Evolutionary conservation across 805 yeast species (phyloP), one percentile per base, ranked within the genome.

Genomic region (Candida silvatica): DNA sequence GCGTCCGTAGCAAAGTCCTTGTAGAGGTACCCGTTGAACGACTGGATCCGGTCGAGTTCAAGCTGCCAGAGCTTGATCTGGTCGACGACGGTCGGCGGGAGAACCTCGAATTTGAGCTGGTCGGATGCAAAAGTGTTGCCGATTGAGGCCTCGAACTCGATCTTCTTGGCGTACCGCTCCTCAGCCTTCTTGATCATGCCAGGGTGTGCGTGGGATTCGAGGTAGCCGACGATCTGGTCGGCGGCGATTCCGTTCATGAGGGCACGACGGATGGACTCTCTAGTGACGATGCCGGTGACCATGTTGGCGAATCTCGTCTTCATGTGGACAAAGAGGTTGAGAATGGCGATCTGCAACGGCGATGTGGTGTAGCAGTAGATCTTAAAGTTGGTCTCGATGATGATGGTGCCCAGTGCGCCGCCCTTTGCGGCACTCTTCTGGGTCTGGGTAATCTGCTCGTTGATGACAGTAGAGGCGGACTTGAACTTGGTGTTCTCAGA

Each of bases 81-180:
- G 58, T 92, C 99, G 1, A 85, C 83, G n/a, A 92, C 95, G 0
- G 95, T 92, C 0, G 97, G 95, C 3, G 97, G 97, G 5, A 83
- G 55, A 9, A 92, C 63, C 50, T 79, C 78, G 39, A 77, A 48
- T 42, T 70, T 53, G 44, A 76, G 71, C 42, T 69, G 69, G 23
- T 47, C 50, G 4, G 71, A 59, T 33, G 72, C 67, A 11, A 43
- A 31, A 3, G 41, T 37, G 32, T 52, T 52, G 12, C 58, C 59
- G 34, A 69, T 63, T 19, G 69, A 69, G 26, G 67, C 58, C 44
- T 74, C 79, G 39, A 77, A 69, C 40, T 81, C 92, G 34, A 76
- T 53, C 52, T 79, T 80, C 47, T 79, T 81, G 40, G 74, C 77
- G 27, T 78, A 52, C 36, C 62, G 71, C 34, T 77, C 86, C 44